These are phyloP conservation scores for Sporisorium scitamineum DNA, from an alignment of 1,284 basidiomycete species.

Conservation along the genomic window DNA sequence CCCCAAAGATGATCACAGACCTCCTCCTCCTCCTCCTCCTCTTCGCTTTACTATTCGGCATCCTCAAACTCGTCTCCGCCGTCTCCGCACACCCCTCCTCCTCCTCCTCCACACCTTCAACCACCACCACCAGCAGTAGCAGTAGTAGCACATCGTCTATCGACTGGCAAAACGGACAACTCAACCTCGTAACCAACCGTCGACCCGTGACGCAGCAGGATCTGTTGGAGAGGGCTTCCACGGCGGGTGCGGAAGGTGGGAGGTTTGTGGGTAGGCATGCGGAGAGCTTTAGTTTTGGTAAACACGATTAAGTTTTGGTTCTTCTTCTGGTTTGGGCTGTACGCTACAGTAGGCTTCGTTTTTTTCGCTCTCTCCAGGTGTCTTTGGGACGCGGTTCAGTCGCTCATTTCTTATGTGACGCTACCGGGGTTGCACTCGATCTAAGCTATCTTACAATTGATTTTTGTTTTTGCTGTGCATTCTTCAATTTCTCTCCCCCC, in stretches of 20 bases:
- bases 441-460: neutral
- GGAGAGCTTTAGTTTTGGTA: slow-evolving; percentile 20
- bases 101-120: neutral
- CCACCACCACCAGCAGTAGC: neutral
- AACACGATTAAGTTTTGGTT: slow-evolving; percentile 2
- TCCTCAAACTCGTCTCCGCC: neutral
- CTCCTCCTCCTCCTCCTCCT: neutral
- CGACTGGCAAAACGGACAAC: slow-evolving; percentile 17
- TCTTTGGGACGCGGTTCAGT: too few relatives aligned
- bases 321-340: too few relatives aligned
- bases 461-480: neutral
- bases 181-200: slow-evolving; percentile 19
- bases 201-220: slow-evolving; percentile 25
- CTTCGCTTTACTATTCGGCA: neutral
- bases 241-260: neutral
- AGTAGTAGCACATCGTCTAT: neutral
- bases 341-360: neutral
- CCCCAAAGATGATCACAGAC: slow-evolving; percentile 11
- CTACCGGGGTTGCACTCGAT: too few relatives aligned
- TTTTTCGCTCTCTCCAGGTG: too few relatives aligned
- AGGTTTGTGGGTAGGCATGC: slow-evolving; percentile 15
- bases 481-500: neutral
- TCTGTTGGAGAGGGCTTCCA: slow-evolving; percentile 4
- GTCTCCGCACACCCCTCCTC: neutral
- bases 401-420: neutral